These are phyloP conservation scores for Quercus dentata DNA, from an alignment of 306 rosid genomes.

Conservation along the genomic window DNA sequence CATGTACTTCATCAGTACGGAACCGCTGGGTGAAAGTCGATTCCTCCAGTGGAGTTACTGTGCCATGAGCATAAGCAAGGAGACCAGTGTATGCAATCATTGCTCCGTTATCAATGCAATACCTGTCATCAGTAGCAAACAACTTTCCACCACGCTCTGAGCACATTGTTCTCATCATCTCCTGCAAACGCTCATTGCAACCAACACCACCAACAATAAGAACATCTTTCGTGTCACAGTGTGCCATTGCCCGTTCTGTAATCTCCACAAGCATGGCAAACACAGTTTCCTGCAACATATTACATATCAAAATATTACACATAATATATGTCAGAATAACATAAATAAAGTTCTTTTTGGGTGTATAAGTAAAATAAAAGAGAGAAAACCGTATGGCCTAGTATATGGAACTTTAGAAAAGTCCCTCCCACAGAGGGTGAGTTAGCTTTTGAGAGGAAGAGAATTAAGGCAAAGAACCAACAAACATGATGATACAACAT, in stretches of 20 bases:
- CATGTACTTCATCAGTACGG: conserved; percentile 88
- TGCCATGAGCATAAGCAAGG: conserved; percentile 72
- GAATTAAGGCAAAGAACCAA: not conserved
- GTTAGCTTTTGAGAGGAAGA: not conserved
- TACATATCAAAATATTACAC: not conserved
- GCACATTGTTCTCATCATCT: conserved; percentile 95
- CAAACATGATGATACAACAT: not conserved
- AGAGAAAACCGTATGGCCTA: not conserved
- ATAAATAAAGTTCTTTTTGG: not conserved
- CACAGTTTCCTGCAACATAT: conserved; percentile 58
- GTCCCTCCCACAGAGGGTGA: not conserved
- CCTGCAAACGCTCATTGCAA: conserved; percentile 85
- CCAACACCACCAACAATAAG: conserved; percentile 97
- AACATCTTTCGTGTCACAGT: conserved; percentile 81
- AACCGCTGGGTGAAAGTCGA: conserved; percentile 83
- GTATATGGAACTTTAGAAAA: not conserved
- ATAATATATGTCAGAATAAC: not conserved
- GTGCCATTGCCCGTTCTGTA: conserved; percentile 96
- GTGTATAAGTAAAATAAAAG: not conserved
- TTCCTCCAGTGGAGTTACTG: conserved; percentile 61
- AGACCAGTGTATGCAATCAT: conserved; percentile 97
- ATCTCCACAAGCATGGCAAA: conserved; percentile 97
- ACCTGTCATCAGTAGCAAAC: conserved; percentile 92
- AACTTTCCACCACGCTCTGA: conserved; percentile 80
- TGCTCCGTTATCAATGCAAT: conserved; percentile 90